A percentile compares a stretch with the other conserved stretches of the same genome.
Evolutionary conservation across 768 basidiomycete genomes (phyloP).

Genomic region (Kwoniella europaea): DNA sequence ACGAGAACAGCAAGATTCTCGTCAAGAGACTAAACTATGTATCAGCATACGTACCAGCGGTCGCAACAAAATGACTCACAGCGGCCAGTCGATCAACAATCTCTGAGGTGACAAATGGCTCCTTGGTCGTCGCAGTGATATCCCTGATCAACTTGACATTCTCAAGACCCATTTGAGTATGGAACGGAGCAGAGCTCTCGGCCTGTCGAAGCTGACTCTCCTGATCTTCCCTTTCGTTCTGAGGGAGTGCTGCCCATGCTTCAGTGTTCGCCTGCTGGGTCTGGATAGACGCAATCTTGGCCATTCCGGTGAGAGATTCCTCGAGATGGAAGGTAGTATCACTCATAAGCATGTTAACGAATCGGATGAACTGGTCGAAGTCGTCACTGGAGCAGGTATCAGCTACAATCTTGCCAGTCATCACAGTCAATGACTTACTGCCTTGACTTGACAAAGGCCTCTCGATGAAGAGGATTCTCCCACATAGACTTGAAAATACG

Average conservation of each 20-base stretch:
- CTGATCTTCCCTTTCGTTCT: conserved; percentile 80
- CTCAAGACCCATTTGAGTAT: conserved; percentile 81
- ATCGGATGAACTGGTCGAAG: conserved; percentile 90
- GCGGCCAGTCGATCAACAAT: conserved; percentile 94
- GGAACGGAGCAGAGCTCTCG: conserved; percentile 82
- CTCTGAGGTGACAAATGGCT: conserved; percentile 93
- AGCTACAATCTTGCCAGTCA: neutral
- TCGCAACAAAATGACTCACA: conserved; percentile 62
- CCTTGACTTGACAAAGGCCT: conserved; percentile 80
- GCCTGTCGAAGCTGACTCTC: conserved; percentile 76
- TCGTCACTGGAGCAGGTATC: conserved; percentile 63
- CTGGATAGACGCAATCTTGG: conserved; percentile 85
- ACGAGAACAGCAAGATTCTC: conserved; percentile 88
- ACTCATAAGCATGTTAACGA: conserved; percentile 97
- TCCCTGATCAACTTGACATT: conserved; percentile 89
- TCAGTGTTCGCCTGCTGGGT: conserved; percentile 77
- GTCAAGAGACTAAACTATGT: conserved; percentile 64
- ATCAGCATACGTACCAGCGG: conserved; percentile 1
- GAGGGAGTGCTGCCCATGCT: conserved; percentile 71
- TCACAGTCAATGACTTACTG: conserved; percentile 63
- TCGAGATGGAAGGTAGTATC: conserved; percentile 98
- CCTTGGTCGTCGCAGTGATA: conserved; percentile 88
- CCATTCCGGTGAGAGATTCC: conserved; percentile 85
- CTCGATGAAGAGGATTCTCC: conserved; percentile 85
- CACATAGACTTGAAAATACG: conserved; percentile 87